phyloP scores from a whole-genome alignment of 352 stramenopile species.

The Phytopythium montanum region DNA sequence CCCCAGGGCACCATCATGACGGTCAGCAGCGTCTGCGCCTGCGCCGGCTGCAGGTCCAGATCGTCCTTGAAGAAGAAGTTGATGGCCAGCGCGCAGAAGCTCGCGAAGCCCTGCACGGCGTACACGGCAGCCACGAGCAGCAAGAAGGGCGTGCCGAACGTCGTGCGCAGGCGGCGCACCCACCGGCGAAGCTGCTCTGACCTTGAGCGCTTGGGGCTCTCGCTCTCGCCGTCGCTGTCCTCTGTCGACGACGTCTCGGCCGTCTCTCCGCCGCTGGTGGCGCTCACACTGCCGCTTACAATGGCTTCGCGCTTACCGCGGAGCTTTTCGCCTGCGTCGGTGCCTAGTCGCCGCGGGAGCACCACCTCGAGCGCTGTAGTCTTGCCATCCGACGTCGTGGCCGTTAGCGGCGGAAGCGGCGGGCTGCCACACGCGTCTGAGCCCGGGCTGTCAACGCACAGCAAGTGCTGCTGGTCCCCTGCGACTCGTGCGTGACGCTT shows the following conservation, averaged over 20 bases:
- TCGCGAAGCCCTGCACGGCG: slow-evolving; percentile 93
- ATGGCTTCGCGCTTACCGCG: not conserved
- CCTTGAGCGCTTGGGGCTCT: slow-evolving; percentile 17
- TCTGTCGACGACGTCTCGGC: slow-evolving; percentile 2
- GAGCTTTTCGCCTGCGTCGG: slow-evolving; percentile 1
- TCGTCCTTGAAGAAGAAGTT: slow-evolving; percentile 98
- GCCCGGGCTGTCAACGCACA: not conserved
- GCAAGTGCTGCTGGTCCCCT: not conserved
- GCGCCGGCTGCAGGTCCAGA: slow-evolving; percentile 90
- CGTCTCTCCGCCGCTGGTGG: slow-evolving; percentile 1
- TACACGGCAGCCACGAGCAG: slow-evolving; percentile 86
- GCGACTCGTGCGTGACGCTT: slow-evolving; percentile 1
- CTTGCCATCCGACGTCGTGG: not conserved
- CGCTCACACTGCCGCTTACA: not conserved
- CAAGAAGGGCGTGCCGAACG: slow-evolving; percentile 71
- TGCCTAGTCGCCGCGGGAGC: not conserved
- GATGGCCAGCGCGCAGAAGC: slow-evolving; percentile 89
- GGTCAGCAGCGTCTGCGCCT: slow-evolving; percentile 91
- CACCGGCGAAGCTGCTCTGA: slow-evolving; percentile 45
- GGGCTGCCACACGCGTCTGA: not conserved
- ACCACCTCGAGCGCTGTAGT: slow-evolving; percentile 4
- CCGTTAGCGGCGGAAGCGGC: not conserved
- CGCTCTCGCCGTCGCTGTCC: slow-evolving; percentile 14
- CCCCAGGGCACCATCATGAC: slow-evolving; percentile 95
- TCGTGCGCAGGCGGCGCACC: slow-evolving; percentile 44